phyloP scores from a whole-genome alignment of 805 yeast species.

The Maudiozyma turicensis region DNA sequence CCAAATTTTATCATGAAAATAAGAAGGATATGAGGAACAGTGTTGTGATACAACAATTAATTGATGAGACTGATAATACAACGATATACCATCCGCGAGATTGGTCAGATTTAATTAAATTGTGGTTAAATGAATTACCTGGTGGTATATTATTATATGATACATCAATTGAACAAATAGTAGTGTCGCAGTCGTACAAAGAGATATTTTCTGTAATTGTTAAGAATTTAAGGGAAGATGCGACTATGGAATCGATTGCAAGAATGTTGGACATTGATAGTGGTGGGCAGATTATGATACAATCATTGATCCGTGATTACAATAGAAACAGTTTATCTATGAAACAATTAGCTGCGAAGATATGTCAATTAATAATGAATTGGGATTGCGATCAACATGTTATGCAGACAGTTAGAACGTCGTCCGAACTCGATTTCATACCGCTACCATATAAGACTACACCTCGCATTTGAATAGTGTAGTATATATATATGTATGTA shows the following conservation, averaged over 20 bases:
- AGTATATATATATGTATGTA: too few relatives aligned
- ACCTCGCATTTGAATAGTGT: too few relatives aligned
- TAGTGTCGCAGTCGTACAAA: neutral
- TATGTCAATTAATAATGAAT: neutral
- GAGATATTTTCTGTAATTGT: neutral
- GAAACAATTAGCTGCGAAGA: neutral
- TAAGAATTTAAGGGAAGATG: neutral
- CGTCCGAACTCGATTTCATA: neutral
- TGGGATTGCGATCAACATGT: neutral
- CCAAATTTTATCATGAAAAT: neutral
- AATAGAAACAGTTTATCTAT: neutral
- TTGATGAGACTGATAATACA: neutral
- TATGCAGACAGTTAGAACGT: neutral
- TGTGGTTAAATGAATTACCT: constrained; percentile 51
- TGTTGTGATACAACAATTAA: neutral
- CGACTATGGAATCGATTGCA: neutral
- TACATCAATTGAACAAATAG: neutral
- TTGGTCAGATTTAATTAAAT: constrained; percentile 36
- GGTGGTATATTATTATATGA: constrained; percentile 31
- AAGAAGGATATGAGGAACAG: too few relatives aligned
- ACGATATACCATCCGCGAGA: constrained; percentile 6
- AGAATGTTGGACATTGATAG: neutral
- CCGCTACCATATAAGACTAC: neutral
- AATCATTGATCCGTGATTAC: neutral
- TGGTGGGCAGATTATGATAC: neutral